These are phyloP conservation scores for Argentina anserina DNA, from an alignment of 306 rosid species.

Conservation along the genomic window DNA sequence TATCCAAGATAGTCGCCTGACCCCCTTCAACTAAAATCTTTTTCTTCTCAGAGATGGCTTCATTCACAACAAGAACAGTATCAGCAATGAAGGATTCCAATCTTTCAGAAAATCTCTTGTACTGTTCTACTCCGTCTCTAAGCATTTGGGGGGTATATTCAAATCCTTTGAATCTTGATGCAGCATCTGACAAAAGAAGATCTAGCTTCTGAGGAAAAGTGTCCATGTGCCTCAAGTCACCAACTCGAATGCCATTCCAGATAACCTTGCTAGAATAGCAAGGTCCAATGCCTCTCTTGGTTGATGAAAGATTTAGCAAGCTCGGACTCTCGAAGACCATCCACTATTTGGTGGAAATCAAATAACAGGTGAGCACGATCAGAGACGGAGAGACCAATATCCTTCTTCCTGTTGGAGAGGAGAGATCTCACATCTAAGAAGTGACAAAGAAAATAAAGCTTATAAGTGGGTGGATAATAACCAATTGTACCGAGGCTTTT, in stretches of 20 bases:
- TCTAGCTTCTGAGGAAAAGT: conserved; percentile 85
- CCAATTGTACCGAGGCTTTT: too few relatives aligned
- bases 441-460: too few relatives aligned
- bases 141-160: conserved; percentile 66
- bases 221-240: conserved; percentile 88
- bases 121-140: conserved; percentile 73
- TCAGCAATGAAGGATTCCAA: conserved; percentile 88
- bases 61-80: conserved; percentile 72
- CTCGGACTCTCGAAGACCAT: conserved; percentile 87
- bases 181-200: conserved; percentile 67
- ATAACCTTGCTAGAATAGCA: conserved; percentile 86
- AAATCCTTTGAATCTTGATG: conserved; percentile 71
- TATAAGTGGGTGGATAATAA: too few relatives aligned
- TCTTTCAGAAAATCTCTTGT: conserved; percentile 90
- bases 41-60: conserved; percentile 71
- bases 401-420: too few relatives aligned
- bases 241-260: conserved; percentile 84
- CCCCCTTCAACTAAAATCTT: conserved; percentile 96
- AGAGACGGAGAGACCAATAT: conserved; percentile 81
- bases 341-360: conserved; percentile 91
- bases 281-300: conserved; percentile 98
- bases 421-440: too few relatives aligned
- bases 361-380: conserved; percentile 91
- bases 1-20: conserved; percentile 92
- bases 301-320: conserved; percentile 91